These are phyloP conservation scores for Colletotrichum scovillei DNA, from an alignment of 2,329 filamentous ascomycete species.

Conservation along the genomic window DNA sequence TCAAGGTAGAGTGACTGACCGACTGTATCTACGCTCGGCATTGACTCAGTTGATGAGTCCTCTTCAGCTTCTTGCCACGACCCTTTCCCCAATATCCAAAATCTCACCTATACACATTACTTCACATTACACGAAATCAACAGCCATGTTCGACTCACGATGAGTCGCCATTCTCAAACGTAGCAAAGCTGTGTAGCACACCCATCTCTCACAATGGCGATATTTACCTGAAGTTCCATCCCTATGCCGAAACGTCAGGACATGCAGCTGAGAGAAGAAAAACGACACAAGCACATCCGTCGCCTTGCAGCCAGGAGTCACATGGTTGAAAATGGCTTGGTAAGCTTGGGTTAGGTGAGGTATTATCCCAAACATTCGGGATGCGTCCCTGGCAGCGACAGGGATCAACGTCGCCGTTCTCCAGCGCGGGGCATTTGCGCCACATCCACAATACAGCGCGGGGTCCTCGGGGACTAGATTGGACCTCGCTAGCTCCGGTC, in stretches of 20 bases:
- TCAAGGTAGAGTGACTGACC: background rate
- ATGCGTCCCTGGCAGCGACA: background rate
- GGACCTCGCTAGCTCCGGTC: background rate
- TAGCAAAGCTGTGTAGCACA: background rate
- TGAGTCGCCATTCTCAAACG: background rate
- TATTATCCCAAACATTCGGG: background rate
- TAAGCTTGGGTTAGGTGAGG: background rate
- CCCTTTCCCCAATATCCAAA: too few relatives aligned
- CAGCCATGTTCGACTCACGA: background rate
- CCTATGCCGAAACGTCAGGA: background rate
- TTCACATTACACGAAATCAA: background rate
- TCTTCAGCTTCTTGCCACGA: background rate
- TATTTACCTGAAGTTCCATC: background rate
- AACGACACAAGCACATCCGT: background rate
- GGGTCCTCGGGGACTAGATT: constrained; percentile 14
- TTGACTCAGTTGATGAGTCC: background rate
- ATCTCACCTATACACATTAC: background rate
- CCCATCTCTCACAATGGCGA: background rate
- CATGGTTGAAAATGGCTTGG: background rate
- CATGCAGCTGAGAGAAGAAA: background rate
- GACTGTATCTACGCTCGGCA: background rate
- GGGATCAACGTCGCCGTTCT: constrained; percentile 17
- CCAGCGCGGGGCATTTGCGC: constrained; percentile 17
- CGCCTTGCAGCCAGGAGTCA: background rate
- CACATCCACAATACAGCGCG: background rate